Percentiles rank a stretch among this genome's conserved stretches.
phyloP scores from a whole-genome alignment of 768 basidiomycete species.

The Tubosaeta sp. region DNA sequence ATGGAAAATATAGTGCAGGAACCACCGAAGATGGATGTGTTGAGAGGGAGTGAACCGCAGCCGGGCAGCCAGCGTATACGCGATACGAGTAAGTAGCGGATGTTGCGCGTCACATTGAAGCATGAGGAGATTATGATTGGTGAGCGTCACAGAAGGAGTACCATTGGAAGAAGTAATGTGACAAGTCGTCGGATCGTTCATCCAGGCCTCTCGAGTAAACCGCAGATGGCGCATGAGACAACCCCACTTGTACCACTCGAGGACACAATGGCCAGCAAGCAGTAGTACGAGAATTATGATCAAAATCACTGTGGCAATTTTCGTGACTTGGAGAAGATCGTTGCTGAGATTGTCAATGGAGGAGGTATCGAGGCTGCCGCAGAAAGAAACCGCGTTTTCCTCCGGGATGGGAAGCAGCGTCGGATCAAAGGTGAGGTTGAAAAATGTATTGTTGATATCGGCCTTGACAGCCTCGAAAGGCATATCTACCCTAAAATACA shows the following conservation, averaged over 20 bases:
- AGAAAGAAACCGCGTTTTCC: constrained; percentile 68
- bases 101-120: constrained; percentile 66
- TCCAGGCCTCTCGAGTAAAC: constrained; percentile 74
- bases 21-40: constrained; percentile 78
- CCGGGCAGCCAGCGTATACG: constrained; percentile 46
- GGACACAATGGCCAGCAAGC: constrained; percentile 63
- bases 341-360: constrained; percentile 81
- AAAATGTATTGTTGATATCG: constrained; percentile 86
- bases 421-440: constrained; percentile 66
- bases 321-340: constrained; percentile 75
- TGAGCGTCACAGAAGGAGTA: constrained; percentile 55
- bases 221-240: constrained; percentile 61
- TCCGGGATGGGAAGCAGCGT: constrained; percentile 74
- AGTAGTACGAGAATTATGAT: constrained; percentile 69
- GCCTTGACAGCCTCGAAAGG: constrained; percentile 87
- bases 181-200: constrained; percentile 60
- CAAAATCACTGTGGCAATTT: constrained; percentile 74
- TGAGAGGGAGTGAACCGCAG: constrained; percentile 57
- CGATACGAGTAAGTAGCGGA: constrained; percentile 67
- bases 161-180: constrained; percentile 29
- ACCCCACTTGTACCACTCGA: constrained; percentile 91
- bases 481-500: constrained; percentile 56
- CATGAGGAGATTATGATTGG: constrained; percentile 75
- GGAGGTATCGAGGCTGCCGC: constrained; percentile 71
- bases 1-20: constrained; percentile 87